Evolutionary conservation across 2,329 filamentous ascomycete species (phyloP).

Genomic region (Sordariomycetes sp.): DNA sequence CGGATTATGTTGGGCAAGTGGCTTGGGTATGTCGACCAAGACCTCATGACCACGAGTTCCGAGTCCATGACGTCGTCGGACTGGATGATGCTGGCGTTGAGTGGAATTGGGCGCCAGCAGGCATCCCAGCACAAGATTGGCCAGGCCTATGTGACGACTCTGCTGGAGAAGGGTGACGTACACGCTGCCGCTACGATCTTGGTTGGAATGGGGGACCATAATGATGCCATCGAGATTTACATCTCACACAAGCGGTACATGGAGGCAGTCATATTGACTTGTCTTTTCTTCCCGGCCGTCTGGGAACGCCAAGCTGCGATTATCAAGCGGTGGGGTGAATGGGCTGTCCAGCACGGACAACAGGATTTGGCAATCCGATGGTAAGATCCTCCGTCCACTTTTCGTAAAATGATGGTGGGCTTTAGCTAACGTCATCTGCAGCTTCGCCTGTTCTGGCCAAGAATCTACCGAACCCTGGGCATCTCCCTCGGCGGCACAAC

Average conservation of each 20-base stretch:
- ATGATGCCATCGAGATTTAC: conserved; percentile 94
- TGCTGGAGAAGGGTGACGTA: conserved; percentile 80
- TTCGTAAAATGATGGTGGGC: not conserved
- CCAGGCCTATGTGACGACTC: conserved; percentile 76
- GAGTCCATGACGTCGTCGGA: conserved; percentile 86
- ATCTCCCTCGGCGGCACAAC: conserved; percentile 61
- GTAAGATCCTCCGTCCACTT: conserved; percentile 16
- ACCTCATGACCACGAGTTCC: conserved; percentile 67
- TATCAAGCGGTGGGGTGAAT: conserved; percentile 88
- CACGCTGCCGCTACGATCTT: conserved; percentile 89
- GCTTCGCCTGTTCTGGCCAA: conserved; percentile 78
- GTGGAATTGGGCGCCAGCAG: conserved; percentile 61
- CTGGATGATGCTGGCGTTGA: conserved; percentile 92
- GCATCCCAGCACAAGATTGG: conserved; percentile 81
- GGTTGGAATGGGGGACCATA: conserved; percentile 80
- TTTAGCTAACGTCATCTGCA: conserved; percentile 10
- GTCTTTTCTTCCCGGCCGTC: conserved; percentile 67
- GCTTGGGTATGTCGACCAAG: conserved; percentile 74
- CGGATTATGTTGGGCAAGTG: conserved; percentile 81
- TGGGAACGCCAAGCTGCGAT: conserved; percentile 87
- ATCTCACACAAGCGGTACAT: conserved; percentile 82
- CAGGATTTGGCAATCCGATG: conserved; percentile 84
- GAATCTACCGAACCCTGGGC: conserved; percentile 81
- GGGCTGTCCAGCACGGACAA: conserved; percentile 74
- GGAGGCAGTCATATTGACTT: conserved; percentile 84